Conservation (phyloP, 495 filamentous ascomycete species). For the Aspergillus leporis region DNA sequence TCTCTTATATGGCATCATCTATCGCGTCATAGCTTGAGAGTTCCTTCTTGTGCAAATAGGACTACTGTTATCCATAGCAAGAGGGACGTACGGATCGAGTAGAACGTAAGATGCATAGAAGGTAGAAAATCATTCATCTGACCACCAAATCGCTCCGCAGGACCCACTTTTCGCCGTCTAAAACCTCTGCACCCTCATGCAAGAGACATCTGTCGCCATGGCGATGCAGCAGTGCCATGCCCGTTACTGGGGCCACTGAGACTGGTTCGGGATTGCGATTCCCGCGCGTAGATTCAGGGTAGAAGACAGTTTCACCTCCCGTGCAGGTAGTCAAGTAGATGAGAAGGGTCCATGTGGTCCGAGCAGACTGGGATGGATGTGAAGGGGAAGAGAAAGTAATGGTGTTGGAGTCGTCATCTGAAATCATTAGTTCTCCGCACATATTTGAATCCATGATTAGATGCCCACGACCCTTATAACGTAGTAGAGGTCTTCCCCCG, state of each 20-base stretch:
- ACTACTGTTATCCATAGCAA: slow-evolving; percentile 1
- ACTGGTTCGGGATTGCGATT: slow-evolving; percentile 58
- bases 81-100: background rate
- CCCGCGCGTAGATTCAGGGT: slow-evolving; percentile 64
- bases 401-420: slow-evolving; percentile 79
- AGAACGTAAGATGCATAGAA: background rate
- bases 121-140: slow-evolving; percentile 17
- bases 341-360: slow-evolving; percentile 90
- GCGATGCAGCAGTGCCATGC: slow-evolving; percentile 82
- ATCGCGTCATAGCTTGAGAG: slow-evolving; percentile 3
- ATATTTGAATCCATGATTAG: background rate
- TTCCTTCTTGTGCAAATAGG: slow-evolving; percentile 2
- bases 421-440: slow-evolving; percentile 7
- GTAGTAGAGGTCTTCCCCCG: too few species aligned
- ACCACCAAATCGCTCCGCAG: slow-evolving; percentile 86
- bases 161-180: slow-evolving; percentile 87
- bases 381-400: slow-evolving; percentile 53
- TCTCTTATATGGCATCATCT: background rate
- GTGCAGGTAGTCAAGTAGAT: slow-evolving; percentile 80
- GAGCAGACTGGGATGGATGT: slow-evolving; percentile 48
- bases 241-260: slow-evolving; percentile 70
- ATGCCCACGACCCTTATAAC: background rate
- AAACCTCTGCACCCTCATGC: slow-evolving; percentile 83
- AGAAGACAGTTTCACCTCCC: slow-evolving; percentile 92
- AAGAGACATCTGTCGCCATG: slow-evolving; percentile 89